Percentiles rank a stretch among this genome's conserved stretches.
These are phyloP conservation scores for Podaxis sp. DNA, from an alignment of 768 basidiomycete genomes.

Conservation along the genomic window DNA sequence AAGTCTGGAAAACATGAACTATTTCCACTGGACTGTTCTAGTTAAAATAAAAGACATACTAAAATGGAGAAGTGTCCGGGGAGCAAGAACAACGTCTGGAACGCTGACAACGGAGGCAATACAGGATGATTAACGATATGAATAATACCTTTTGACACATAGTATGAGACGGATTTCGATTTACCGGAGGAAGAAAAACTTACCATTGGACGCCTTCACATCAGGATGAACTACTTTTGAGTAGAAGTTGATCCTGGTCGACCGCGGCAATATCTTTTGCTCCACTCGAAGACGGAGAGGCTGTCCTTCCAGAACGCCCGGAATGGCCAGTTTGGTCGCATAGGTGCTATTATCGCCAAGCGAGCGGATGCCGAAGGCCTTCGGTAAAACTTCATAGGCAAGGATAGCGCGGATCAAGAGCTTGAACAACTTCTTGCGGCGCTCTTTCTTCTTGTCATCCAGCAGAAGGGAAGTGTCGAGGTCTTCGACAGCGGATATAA, in stretches of 20 bases:
- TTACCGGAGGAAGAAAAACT: conserved; percentile 3
- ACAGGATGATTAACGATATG: conserved; percentile 57
- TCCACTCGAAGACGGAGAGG: conserved; percentile 45
- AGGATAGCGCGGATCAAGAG: conserved; percentile 53
- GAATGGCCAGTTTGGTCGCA: conserved; percentile 43
- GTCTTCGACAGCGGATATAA: conserved; percentile 4
- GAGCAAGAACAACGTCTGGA: conserved; percentile 45
- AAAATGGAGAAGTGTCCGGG: conserved; percentile 48
- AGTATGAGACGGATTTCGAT: neutral
- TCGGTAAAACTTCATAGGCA: conserved; percentile 56
- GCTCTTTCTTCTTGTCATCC: conserved; percentile 45
- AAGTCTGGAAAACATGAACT: conserved; percentile 38
- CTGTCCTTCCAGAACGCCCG: conserved; percentile 42
- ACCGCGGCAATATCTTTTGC: conserved; percentile 31
- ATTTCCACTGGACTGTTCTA: neutral
- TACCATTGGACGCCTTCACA: conserved; percentile 52
- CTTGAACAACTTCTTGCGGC: conserved; percentile 55
- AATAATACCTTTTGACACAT: conserved; percentile 36
- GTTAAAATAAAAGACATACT: conserved; percentile 28
- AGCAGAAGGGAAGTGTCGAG: conserved; percentile 21
- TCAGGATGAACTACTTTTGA: conserved; percentile 42
- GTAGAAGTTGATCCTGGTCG: conserved; percentile 48
- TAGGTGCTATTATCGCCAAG: conserved; percentile 57
- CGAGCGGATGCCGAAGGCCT: conserved; percentile 31
- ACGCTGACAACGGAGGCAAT: conserved; percentile 51